Evolutionary conservation across 495 filamentous ascomycete genomes (phyloP).

Genomic region (Coniosporium apollinis): DNA sequence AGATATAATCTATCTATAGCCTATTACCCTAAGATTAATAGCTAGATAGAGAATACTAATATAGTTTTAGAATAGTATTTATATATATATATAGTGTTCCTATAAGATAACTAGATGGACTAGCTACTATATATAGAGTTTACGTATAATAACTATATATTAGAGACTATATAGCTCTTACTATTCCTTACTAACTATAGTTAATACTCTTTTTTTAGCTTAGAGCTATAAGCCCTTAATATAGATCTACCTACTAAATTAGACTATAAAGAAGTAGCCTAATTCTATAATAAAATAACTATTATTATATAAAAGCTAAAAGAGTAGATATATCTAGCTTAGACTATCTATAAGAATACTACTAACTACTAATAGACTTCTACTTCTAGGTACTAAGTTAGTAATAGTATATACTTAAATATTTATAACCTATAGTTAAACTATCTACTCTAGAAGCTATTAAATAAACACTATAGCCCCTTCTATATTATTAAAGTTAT

Average conservation of each 20-base stretch:
- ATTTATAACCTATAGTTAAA: neutral
- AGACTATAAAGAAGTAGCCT: neutral
- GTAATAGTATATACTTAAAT: neutral
- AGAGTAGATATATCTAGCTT: neutral
- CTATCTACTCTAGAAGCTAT: neutral
- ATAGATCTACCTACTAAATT: neutral
- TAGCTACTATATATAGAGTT: neutral
- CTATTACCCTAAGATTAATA: constrained; percentile 2
- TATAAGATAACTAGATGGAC: constrained; percentile 2
- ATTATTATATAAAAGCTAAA: neutral
- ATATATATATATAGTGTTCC: neutral
- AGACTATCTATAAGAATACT: neutral
- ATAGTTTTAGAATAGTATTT: constrained; percentile 3
- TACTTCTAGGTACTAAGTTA: neutral
- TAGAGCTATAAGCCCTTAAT: neutral
- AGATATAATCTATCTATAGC: neutral
- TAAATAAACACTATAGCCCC: neutral
- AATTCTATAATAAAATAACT: neutral
- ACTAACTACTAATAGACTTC: neutral
- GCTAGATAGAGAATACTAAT: constrained; percentile 1
- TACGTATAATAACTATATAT: neutral
- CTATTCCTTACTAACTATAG: neutral
- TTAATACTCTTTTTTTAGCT: neutral
- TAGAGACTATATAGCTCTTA: neutral
- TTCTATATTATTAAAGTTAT: neutral